phyloP scores from a whole-genome alignment of 2,329 filamentous ascomycete genomes.

The Nemania serpens region DNA sequence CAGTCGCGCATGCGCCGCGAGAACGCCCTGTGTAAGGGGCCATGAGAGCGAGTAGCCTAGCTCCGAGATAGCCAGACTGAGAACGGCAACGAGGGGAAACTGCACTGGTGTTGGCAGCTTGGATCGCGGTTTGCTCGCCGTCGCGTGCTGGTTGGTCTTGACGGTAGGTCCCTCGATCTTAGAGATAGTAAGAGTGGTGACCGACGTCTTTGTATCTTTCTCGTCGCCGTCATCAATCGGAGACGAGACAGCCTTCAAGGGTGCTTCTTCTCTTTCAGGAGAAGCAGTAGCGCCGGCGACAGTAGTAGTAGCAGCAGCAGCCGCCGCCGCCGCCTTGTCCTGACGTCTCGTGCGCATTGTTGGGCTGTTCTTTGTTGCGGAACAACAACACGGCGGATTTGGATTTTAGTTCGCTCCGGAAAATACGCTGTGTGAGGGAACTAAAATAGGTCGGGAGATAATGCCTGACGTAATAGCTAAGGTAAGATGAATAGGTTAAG shows the following conservation, averaged over 20 bases:
- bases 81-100: slow-evolving; percentile 57
- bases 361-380: background rate
- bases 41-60: slow-evolving; percentile 67
- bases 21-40: slow-evolving; percentile 64
- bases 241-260: slow-evolving; percentile 1
- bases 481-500: background rate
- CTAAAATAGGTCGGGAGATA: background rate
- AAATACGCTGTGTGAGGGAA: background rate
- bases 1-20: slow-evolving; percentile 69
- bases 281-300: background rate
- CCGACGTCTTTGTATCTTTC: slow-evolving; percentile 20
- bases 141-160: too few relatives aligned
- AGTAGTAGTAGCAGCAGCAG: slow-evolving; percentile 5
- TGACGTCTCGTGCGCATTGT: slow-evolving; percentile 31
- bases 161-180: slow-evolving; percentile 35
- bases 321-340: slow-evolving; percentile 19
- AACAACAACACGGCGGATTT: background rate
- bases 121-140: slow-evolving; percentile 31
- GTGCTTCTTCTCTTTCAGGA: slow-evolving; percentile 5
- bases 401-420: too few relatives aligned
- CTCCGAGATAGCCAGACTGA: slow-evolving; percentile 66
- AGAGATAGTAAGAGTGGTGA: slow-evolving; percentile 33
- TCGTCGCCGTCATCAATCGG: slow-evolving; percentile 2
- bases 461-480: background rate
- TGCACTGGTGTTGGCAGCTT: slow-evolving; percentile 51